Conservation (phyloP, 164 flowering plant species). For the Aristolochia californica region DNA sequence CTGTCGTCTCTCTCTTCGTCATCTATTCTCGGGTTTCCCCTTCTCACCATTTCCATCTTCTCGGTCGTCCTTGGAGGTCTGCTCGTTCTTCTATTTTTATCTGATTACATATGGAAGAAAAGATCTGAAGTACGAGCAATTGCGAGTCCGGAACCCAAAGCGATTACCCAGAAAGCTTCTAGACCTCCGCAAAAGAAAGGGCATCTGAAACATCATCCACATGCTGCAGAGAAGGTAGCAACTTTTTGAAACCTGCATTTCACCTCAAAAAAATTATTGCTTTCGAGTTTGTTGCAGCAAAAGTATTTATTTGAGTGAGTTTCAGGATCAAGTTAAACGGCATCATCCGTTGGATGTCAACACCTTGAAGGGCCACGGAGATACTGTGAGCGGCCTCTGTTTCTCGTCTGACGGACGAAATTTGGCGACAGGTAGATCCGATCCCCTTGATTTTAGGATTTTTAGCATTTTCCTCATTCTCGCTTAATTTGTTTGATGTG, state of each 20-base stretch:
- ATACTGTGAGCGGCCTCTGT: slow-evolving; percentile 57
- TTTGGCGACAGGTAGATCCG: slow-evolving; percentile 74
- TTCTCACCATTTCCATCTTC: slow-evolving; percentile 28
- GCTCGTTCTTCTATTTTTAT: slow-evolving; percentile 37
- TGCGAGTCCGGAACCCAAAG: slow-evolving; percentile 27
- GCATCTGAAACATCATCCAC: slow-evolving; percentile 53
- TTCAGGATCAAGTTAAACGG: slow-evolving; percentile 58
- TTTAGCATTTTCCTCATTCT: too few species aligned
- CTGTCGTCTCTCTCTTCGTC: slow-evolving; percentile 4
- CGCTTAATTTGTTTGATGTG: background rate
- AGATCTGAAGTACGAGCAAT: slow-evolving; percentile 46
- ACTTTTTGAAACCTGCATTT: background rate
- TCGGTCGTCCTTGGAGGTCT: slow-evolving; percentile 46
- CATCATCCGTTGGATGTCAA: slow-evolving; percentile 90
- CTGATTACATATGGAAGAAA: slow-evolving; percentile 45
- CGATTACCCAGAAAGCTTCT: slow-evolving; percentile 17
- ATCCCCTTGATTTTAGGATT: background rate
- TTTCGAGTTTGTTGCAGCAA: background rate
- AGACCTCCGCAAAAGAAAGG: slow-evolving; percentile 32
- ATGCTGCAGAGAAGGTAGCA: slow-evolving; percentile 58
- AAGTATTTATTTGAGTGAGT: slow-evolving; percentile 1
- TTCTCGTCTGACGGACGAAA: slow-evolving; percentile 68
- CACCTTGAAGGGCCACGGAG: slow-evolving; percentile 92
- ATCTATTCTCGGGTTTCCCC: slow-evolving; percentile 18
- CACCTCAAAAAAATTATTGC: background rate